A percentile compares a stretch with the other conserved stretches of the same genome.
These are phyloP conservation scores for Kwoniella mangroviensis DNA, from an alignment of 768 basidiomycete species.

Conservation along the genomic window DNA sequence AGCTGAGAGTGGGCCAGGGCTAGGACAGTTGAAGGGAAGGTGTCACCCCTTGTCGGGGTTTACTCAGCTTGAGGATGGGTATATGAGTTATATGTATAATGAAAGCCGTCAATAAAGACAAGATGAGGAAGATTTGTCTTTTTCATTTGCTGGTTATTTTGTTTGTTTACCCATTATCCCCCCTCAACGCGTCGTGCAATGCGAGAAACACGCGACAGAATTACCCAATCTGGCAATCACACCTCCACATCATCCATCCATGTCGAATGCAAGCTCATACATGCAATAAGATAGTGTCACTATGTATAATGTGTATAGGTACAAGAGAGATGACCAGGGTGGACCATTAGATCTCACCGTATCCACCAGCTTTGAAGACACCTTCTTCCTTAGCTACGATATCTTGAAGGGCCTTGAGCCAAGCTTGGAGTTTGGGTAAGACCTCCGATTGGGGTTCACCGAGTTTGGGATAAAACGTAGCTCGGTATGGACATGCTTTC, in stretches of 20 bases:
- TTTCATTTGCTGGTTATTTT: background rate
- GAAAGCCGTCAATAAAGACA: background rate
- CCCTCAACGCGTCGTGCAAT: slow-evolving; percentile 23
- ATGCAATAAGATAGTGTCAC: background rate
- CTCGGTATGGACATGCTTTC: slow-evolving; percentile 70
- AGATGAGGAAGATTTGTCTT: background rate
- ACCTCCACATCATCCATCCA: background rate
- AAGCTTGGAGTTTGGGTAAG: slow-evolving; percentile 62
- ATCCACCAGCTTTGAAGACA: slow-evolving; percentile 58
- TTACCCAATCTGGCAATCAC: slow-evolving; percentile 16
- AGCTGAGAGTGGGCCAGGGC: background rate
- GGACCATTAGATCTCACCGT: slow-evolving; percentile 43
- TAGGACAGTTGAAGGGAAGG: background rate
- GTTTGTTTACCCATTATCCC: slow-evolving; percentile 23
- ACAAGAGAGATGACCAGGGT: background rate
- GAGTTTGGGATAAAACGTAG: slow-evolving; percentile 66
- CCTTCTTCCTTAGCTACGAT: slow-evolving; percentile 63
- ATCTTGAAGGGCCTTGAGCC: slow-evolving; percentile 64
- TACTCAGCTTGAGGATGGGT: background rate
- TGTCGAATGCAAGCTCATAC: background rate
- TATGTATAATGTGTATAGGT: background rate
- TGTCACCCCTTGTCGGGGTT: background rate
- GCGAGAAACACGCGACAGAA: background rate
- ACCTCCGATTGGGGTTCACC: slow-evolving; percentile 62
- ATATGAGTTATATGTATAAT: background rate